Conservation (phyloP, 2,329 filamentous ascomycete genomes). For the Nemania bipapillata region DNA sequence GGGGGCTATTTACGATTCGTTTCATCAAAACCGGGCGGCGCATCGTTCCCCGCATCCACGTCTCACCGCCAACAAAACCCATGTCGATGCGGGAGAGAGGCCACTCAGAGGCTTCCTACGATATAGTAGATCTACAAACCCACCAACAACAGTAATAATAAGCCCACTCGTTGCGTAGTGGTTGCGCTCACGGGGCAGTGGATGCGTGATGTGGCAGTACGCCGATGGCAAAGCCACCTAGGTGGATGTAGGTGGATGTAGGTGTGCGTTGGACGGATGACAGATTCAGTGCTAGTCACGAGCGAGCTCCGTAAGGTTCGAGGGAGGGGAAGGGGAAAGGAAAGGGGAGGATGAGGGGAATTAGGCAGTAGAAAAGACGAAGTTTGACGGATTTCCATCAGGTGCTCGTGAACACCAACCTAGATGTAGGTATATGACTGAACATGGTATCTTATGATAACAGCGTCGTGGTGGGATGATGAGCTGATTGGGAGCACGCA, state of each 20-base stretch:
- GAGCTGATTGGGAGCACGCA: slow-evolving; percentile 4
- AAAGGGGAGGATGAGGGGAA: background rate
- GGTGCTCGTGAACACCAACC: background rate
- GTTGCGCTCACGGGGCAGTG: slow-evolving; percentile 26
- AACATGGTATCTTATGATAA: slow-evolving; percentile 30
- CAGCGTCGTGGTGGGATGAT: slow-evolving; percentile 18
- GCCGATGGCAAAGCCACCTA: slow-evolving; percentile 1
- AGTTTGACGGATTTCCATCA: background rate
- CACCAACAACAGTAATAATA: background rate
- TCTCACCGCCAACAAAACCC: slow-evolving; percentile 16
- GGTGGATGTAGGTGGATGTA: slow-evolving; percentile 11
- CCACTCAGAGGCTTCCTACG: slow-evolving; percentile 1
- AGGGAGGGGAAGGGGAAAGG: background rate
- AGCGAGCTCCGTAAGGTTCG: background rate
- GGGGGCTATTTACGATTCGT: background rate
- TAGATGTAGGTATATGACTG: background rate
- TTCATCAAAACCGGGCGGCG: background rate
- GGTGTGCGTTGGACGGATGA: slow-evolving; percentile 10
- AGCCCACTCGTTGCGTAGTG: background rate
- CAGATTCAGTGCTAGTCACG: slow-evolving; percentile 6
- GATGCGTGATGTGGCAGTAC: slow-evolving; percentile 10
- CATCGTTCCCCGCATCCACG: background rate
- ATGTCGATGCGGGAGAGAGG: slow-evolving; percentile 1
- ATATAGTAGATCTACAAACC: slow-evolving; percentile 2
- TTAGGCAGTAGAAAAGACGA: too few relatives aligned